Base-by-base conservation (phyloP, 2,329 filamentous ascomycete genomes). In the Proliferodiscus dingleyae region DNA sequence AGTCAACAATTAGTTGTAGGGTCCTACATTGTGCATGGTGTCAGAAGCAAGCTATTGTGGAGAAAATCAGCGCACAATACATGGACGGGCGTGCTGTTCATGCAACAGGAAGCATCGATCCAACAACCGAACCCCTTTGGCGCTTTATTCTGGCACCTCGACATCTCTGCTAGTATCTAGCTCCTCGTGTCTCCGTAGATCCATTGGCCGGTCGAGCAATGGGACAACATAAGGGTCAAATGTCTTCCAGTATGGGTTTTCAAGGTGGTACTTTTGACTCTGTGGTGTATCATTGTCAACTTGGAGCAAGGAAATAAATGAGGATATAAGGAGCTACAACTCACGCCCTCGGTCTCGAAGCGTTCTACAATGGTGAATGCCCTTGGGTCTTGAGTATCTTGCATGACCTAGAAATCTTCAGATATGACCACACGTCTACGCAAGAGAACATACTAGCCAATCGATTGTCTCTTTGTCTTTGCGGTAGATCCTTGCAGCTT, bases 291-390 rank as follows among this genome's bases (percentile, higher is more conserved):
- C n/a, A n/a, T n/a, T n/a, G n/a, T n/a, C n/a, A n/a, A n/a, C n/a
- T n/a, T n/a, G n/a, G n/a, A n/a, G n/a, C n/a, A n/a, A n/a, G n/a
- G n/a, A n/a, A n/a, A n/a, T n/a, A n/a, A n/a, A n/a, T n/a, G n/a
- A n/a, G n/a, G n/a, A n/a, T n/a, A n/a, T n/a, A n/a, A n/a, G n/a
- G n/a, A n/a, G n/a, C n/a, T n/a, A n/a, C n/a, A n/a, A n/a, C n/a
- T n/a, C n/a, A 81, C 78, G 41, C 68, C 70, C 63, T 88, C 85
- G 49, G 81, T 73, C 58, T 77, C 74, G 65, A 87, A 89, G 24
- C 85, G 71, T 68, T 89, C 85, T 37, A 89, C 83, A 57, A 89
- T 85, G 38, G 81, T 86, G 66, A 89, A 89, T 40, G 81, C 79
- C 47, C 82, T 73, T 36, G 74, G 73, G 63, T 88, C 84, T 57